These are phyloP conservation scores for Diversispora eburnea DNA, from an alignment of 192 early-diverging fungal genomes.

Conservation along the genomic window DNA sequence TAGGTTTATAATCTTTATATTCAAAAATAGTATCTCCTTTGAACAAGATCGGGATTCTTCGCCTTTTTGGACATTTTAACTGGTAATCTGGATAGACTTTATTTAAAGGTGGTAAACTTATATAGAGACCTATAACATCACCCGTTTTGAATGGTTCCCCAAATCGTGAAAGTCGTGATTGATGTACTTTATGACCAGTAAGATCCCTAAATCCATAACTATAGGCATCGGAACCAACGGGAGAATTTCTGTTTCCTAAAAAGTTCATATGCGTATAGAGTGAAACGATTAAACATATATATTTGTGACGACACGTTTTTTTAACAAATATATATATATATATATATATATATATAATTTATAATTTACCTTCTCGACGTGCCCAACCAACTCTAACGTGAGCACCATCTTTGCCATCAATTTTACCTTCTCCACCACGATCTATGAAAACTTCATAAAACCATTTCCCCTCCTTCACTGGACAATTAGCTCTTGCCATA, in stretches of 20 bases:
- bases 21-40: slow-evolving; percentile 54
- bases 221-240: slow-evolving; percentile 65
- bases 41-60: slow-evolving; percentile 49
- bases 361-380: slow-evolving; percentile 52
- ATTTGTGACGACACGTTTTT: too few species aligned
- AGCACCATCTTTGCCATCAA: slow-evolving; percentile 45
- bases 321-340: too few species aligned
- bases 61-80: slow-evolving; percentile 38
- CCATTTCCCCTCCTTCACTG: slow-evolving; percentile 60
- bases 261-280: background rate
- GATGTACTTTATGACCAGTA: slow-evolving; percentile 58
- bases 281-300: background rate
- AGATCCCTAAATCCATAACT: slow-evolving; percentile 61
- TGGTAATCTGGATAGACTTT: slow-evolving; percentile 19
- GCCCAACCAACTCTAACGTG: slow-evolving; percentile 66
- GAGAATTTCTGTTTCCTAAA: slow-evolving; percentile 54
- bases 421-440: slow-evolving; percentile 41
- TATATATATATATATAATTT: background rate
- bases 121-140: slow-evolving; percentile 63
- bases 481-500: slow-evolving; percentile 58
- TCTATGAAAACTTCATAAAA: slow-evolving; percentile 58
- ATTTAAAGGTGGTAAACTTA: slow-evolving; percentile 46
- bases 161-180: slow-evolving; percentile 45
- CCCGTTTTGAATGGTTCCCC: slow-evolving; percentile 59
- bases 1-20: slow-evolving; percentile 52